These are phyloP conservation scores for Kodamaea sagamina DNA, from an alignment of 805 yeast genomes.

Conservation along the genomic window DNA sequence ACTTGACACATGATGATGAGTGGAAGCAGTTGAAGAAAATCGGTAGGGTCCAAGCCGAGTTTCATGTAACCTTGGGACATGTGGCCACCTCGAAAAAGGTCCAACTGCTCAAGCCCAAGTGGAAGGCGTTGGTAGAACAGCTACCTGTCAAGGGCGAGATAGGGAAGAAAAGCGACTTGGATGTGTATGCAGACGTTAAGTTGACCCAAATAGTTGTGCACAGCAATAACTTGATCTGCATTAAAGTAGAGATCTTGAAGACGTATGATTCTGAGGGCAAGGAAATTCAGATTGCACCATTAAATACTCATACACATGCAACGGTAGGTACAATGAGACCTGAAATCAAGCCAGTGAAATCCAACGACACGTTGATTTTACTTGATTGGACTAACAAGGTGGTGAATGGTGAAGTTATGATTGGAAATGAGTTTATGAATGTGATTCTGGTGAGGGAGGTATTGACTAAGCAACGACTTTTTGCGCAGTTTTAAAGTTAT, in stretches of 20 bases:
- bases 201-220: slow-evolving; percentile 52
- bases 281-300: slow-evolving; percentile 35
- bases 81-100: slow-evolving; percentile 13
- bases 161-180: slow-evolving; percentile 9
- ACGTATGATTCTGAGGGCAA: slow-evolving; percentile 10
- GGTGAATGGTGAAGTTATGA: not conserved
- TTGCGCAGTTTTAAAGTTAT: slow-evolving; percentile 8
- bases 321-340: slow-evolving; percentile 64
- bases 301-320: slow-evolving; percentile 51
- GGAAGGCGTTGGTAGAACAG: slow-evolving; percentile 20
- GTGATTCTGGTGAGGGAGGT: slow-evolving; percentile 1
- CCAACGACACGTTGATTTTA: slow-evolving; percentile 37
- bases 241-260: slow-evolving; percentile 44
- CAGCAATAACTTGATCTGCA: slow-evolving; percentile 49
- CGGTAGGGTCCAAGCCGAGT: slow-evolving; percentile 49
- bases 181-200: slow-evolving; percentile 38
- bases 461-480: slow-evolving; percentile 5
- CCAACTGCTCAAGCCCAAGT: slow-evolving; percentile 18
- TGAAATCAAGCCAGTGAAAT: slow-evolving; percentile 50
- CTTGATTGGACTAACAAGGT: not conserved
- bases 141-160: slow-evolving; percentile 8
- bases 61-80: slow-evolving; percentile 73
- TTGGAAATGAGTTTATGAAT: not conserved
- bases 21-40: slow-evolving; percentile 29
- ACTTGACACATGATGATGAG: slow-evolving; percentile 2